These are phyloP conservation scores for Torrubiellomyces zombiae DNA, from an alignment of 2,329 filamentous ascomycete species.

Conservation along the genomic window DNA sequence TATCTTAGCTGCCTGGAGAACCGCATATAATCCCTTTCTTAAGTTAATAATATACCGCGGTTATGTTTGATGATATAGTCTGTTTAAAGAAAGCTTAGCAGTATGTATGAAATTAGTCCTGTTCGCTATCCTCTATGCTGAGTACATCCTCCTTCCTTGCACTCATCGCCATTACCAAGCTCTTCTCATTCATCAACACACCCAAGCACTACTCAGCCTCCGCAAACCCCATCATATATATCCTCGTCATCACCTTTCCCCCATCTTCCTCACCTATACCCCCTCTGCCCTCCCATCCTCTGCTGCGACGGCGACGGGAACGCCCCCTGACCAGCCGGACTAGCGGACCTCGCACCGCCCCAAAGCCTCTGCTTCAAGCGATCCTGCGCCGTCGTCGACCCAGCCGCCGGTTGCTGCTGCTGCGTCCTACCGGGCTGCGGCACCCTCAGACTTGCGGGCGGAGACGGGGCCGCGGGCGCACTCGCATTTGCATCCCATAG, in stretches of 20 bases:
- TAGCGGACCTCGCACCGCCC: constrained; percentile 40
- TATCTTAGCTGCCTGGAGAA: too few relatives aligned
- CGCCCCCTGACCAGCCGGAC: constrained; percentile 30
- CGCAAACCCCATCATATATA: neutral
- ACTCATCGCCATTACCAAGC: too few relatives aligned
- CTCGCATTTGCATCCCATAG: constrained; percentile 47
- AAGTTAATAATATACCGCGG: too few relatives aligned
- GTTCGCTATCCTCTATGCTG: too few relatives aligned
- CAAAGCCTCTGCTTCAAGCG: constrained; percentile 67
- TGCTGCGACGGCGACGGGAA: constrained; percentile 25
- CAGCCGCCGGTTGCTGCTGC: constrained; percentile 22
- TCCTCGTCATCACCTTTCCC: neutral
- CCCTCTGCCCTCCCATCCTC: constrained; percentile 21
- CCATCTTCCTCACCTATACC: constrained; percentile 14
- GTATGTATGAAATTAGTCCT: too few relatives aligned
- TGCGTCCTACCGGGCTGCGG: constrained; percentile 19
- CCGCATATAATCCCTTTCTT: too few relatives aligned
- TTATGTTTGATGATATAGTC: neutral
- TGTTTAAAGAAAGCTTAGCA: neutral
- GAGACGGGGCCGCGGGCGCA: constrained; percentile 13
- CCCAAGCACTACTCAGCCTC: neutral
- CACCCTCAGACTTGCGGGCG: constrained; percentile 27
- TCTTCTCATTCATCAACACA: too few relatives aligned
- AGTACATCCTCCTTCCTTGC: too few relatives aligned
- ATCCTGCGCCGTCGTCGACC: constrained; percentile 54